Evolutionary conservation across 2,329 filamentous ascomycete species (phyloP).

Genomic region (Paecilomyces sp.): DNA sequence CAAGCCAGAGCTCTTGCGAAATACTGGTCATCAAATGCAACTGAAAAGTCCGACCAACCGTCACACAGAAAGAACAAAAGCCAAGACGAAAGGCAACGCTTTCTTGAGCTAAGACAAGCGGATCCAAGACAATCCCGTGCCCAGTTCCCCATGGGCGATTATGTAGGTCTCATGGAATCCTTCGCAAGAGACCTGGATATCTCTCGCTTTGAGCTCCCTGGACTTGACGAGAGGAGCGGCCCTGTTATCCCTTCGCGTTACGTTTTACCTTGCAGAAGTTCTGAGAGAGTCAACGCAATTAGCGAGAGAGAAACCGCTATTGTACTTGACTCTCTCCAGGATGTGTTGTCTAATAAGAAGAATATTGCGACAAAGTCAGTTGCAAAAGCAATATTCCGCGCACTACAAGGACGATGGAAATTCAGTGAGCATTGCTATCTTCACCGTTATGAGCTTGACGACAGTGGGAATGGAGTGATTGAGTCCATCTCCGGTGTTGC

Average conservation of each 20-base stretch:
- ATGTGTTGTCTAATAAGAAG: slow-evolving; percentile 31
- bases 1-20: slow-evolving; percentile 63
- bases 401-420: slow-evolving; percentile 63
- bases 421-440: slow-evolving; percentile 43
- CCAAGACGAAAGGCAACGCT: slow-evolving; percentile 14
- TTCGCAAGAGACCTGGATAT: slow-evolving; percentile 56
- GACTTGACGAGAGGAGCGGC: slow-evolving; percentile 27
- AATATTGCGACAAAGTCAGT: slow-evolving; percentile 46
- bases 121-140: slow-evolving; percentile 28
- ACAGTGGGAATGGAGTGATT: slow-evolving; percentile 37
- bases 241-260: slow-evolving; percentile 51
- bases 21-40: slow-evolving; percentile 44
- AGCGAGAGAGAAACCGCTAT: slow-evolving; percentile 34
- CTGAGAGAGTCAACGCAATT: slow-evolving; percentile 13
- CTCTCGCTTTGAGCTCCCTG: slow-evolving; percentile 29
- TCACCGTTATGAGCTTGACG: slow-evolving; percentile 40
- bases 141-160: slow-evolving; percentile 82
- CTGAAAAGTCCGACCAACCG: background rate
- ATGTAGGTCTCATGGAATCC: slow-evolving; percentile 66
- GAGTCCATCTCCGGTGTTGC: slow-evolving; percentile 57
- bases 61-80: slow-evolving; percentile 13
- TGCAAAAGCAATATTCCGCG: slow-evolving; percentile 61
- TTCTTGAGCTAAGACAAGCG: slow-evolving; percentile 15
- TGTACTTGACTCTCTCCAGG: slow-evolving; percentile 42
- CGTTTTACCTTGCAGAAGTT: slow-evolving; percentile 20